phyloP scores from a whole-genome alignment of 1,284 basidiomycete species.

The Apiotrichum laibachii region DNA sequence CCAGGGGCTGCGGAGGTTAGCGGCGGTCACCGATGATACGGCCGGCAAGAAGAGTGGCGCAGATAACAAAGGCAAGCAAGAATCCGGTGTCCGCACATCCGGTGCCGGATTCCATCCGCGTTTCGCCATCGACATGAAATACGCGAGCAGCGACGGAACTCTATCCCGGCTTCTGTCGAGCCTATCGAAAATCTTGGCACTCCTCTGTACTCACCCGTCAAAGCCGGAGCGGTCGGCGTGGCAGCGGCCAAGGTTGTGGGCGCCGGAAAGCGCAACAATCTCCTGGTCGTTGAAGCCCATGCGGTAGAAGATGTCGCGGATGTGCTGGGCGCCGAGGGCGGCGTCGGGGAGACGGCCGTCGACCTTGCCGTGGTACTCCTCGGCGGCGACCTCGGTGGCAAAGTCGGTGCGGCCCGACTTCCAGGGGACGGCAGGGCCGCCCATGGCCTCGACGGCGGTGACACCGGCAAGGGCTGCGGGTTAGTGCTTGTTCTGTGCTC shows the following conservation, averaged over 20 bases:
- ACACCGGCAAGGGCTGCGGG: slow-evolving; percentile 51
- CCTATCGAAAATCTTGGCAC: neutral
- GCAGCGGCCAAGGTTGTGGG: slow-evolving; percentile 56
- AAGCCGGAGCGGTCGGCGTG: slow-evolving; percentile 55
- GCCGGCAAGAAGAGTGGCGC: neutral
- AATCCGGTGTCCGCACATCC: neutral
- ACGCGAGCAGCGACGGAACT: too few relatives aligned
- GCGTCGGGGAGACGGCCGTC: slow-evolving; percentile 54
- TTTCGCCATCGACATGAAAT: too few relatives aligned
- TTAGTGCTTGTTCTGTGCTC: neutral
- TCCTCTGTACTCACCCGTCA: slow-evolving; percentile 44
- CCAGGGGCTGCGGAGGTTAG: slow-evolving; percentile 39
- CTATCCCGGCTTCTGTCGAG: too few relatives aligned
- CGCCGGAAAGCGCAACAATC: slow-evolving; percentile 59
- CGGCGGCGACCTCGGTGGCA: slow-evolving; percentile 45
- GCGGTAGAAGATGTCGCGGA: slow-evolving; percentile 55
- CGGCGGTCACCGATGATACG: neutral
- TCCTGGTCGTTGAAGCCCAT: slow-evolving; percentile 59
- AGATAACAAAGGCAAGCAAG: neutral
- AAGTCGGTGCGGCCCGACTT: slow-evolving; percentile 55
- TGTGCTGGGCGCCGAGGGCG: slow-evolving; percentile 54
- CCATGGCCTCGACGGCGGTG: slow-evolving; percentile 55
- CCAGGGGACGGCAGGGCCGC: slow-evolving; percentile 55
- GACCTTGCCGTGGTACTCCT: slow-evolving; percentile 49
- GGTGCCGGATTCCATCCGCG: too few relatives aligned